These are phyloP conservation scores for Citrus glauca DNA, from an alignment of 345 rosid genomes.

Conservation along the genomic window DNA sequence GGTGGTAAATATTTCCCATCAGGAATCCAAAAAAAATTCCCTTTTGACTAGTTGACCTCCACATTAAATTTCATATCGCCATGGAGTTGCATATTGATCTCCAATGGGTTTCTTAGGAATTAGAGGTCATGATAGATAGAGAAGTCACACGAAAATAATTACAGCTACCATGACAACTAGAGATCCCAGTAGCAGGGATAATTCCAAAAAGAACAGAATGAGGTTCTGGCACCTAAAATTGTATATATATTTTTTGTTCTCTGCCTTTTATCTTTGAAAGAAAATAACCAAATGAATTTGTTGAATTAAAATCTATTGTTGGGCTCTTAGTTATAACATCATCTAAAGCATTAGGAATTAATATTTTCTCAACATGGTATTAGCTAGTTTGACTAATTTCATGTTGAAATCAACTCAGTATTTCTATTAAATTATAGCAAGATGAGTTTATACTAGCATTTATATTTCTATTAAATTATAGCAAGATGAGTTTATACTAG, in stretches of 20 bases:
- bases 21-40: neutral
- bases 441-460: neutral
- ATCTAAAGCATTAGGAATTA: neutral
- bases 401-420: neutral
- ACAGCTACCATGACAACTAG: neutral
- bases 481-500: neutral
- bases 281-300: neutral
- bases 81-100: neutral
- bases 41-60: neutral
- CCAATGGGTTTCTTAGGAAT: neutral
- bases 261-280: neutral
- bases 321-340: neutral
- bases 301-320: neutral
- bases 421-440: neutral
- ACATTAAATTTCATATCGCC: neutral
- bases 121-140: neutral
- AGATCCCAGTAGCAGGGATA: neutral
- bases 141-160: neutral
- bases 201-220: neutral
- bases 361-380: neutral
- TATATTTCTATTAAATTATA: neutral
- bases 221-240: neutral
- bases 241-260: neutral
- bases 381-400: neutral
- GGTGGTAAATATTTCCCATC: neutral